These are phyloP conservation scores for Batkoa obscura DNA, from an alignment of 371 early-diverging fungal genomes.

Conservation along the genomic window DNA sequence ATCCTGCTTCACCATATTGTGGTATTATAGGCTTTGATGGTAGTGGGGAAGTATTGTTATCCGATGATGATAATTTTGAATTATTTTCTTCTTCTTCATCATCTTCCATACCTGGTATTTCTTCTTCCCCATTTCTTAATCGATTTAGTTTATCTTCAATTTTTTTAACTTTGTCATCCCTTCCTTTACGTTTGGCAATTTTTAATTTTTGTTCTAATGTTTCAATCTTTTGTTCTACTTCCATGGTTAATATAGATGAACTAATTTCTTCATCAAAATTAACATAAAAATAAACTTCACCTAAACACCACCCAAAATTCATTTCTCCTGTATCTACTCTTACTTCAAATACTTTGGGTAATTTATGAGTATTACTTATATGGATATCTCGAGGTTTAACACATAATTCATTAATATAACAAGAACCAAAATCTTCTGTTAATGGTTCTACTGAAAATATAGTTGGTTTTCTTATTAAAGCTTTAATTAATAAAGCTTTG, in stretches of 20 bases:
- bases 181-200: conserved; percentile 83
- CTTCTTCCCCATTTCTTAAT: background rate
- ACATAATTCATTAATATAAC: conserved; percentile 29
- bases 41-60: no score
- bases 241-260: conserved; percentile 36
- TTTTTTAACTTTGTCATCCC: conserved; percentile 73
- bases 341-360: conserved; percentile 62
- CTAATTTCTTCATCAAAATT: conserved; percentile 36
- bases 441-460: conserved; percentile 66
- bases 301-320: conserved; percentile 27
- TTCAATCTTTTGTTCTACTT: conserved; percentile 87
- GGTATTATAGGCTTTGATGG: background rate
- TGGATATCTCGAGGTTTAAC: conserved; percentile 26
- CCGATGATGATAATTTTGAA: no score
- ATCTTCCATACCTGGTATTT: conserved; percentile 9
- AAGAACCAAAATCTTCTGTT: conserved; percentile 57
- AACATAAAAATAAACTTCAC: conserved; percentile 48
- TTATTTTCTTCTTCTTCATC: conserved; percentile 10
- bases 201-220: conserved; percentile 89
- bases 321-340: conserved; percentile 54
- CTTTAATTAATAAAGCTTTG: conserved; percentile 68
- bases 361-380: conserved; percentile 63
- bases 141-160: conserved; percentile 14
- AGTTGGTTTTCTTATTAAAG: conserved; percentile 72
- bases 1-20: background rate